phyloP scores from a whole-genome alignment of 2,329 filamentous ascomycete genomes.

The Aschersonia sp. region DNA sequence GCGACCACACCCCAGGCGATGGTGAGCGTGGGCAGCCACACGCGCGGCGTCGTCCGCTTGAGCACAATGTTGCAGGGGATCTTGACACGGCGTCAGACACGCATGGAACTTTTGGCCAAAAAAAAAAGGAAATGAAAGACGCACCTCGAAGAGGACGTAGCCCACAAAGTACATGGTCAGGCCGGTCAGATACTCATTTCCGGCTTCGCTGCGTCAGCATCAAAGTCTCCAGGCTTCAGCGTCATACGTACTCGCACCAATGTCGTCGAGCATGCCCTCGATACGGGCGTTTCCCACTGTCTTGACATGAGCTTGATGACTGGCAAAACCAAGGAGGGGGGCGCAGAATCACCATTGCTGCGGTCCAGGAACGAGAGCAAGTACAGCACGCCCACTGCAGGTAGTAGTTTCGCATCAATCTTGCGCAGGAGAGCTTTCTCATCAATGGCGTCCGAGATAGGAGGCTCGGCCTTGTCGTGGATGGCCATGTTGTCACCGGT shows the following conservation, averaged over 20 bases:
- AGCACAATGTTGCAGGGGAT: constrained; percentile 17
- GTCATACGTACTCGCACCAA: not conserved
- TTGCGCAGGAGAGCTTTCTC: constrained; percentile 34
- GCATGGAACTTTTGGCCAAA: not conserved
- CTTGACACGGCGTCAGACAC: not conserved
- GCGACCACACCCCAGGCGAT: constrained; percentile 34
- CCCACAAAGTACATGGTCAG: constrained; percentile 9
- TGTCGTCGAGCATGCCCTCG: not conserved
- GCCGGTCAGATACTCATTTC: not conserved
- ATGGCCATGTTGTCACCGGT: not conserved
- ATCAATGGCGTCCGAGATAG: not conserved
- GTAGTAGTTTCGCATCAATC: constrained; percentile 35
- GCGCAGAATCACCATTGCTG: not conserved
- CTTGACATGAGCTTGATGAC: not conserved
- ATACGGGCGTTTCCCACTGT: not conserved
- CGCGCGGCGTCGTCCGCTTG: constrained; percentile 19
- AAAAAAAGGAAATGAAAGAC: not conserved
- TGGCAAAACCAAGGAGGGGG: not conserved
- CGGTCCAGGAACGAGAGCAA: constrained; percentile 42
- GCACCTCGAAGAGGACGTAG: constrained; percentile 15
- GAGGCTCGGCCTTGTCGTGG: not conserved
- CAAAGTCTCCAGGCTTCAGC: not conserved
- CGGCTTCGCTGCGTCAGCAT: not conserved
- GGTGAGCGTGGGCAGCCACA: constrained; percentile 22
- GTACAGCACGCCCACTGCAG: constrained; percentile 39